These are phyloP conservation scores for Tetrahymena elliotti DNA, from an alignment of 73 alveolate species.

Conservation along the genomic window DNA sequence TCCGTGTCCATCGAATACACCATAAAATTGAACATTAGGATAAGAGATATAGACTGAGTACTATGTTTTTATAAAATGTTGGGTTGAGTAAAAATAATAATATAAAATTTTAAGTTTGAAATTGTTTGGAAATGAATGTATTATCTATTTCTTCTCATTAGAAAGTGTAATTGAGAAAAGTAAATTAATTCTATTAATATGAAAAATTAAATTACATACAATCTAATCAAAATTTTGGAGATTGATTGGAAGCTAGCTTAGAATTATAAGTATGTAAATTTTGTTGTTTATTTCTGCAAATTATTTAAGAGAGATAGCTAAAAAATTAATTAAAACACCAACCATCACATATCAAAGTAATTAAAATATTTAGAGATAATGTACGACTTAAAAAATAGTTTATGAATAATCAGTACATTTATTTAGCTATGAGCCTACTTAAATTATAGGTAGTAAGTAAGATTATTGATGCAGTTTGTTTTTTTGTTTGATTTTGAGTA, in stretches of 20 bases:
- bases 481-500: neutral
- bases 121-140: neutral
- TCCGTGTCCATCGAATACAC: neutral
- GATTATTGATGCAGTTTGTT: neutral
- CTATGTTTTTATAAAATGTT: neutral
- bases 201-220: neutral
- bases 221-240: neutral
- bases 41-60: neutral
- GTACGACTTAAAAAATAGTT: neutral
- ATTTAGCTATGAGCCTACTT: neutral
- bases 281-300: neutral
- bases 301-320: neutral
- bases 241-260: neutral
- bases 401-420: neutral
- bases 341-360: neutral
- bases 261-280: neutral
- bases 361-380: neutral
- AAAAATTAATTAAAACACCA: neutral
- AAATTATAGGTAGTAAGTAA: neutral
- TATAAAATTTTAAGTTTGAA: neutral
- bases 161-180: neutral
- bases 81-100: neutral
- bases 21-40: neutral
- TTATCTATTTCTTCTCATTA: neutral
- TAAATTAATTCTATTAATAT: neutral